Base-by-base conservation (phyloP, 495 filamentous ascomycete genomes). In the Penicillium pancosmium region DNA sequence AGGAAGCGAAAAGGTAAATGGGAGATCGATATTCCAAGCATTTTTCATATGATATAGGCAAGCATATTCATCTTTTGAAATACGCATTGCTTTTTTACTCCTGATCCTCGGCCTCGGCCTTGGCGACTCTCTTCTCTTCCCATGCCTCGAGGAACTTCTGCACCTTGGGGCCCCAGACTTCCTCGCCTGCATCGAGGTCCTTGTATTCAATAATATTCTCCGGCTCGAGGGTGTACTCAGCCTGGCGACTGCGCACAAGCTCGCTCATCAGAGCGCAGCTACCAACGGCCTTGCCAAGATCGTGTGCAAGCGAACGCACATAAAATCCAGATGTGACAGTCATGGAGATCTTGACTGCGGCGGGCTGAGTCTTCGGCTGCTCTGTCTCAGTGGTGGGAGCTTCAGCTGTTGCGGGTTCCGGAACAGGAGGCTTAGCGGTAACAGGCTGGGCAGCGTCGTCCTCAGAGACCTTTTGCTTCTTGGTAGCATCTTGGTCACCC, bases 271-370 rank as follows among this genome's bases (percentile, higher is more conserved):
- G 77, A 25, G 82, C 94, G 34, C 88, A 85, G 35, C 90, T 95
- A 23, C 87, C 86, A 11, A 96, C 75, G 44, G 92, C 90, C 63
- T 86, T 82, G 16, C 94, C 94, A 31, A 99, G 80, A 65, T 99
- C 95, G 65, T 98, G 92, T 54, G 91, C 90, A 44, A 99, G 81
- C 35, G 88, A 93, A 54, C 94, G 90, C 41, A 99, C 94, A 74
- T 99, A 99, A 80, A 98, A 99, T 43, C 94, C 94, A 4, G 92
- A 96, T 5, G 92, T 88, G 41, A 97, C 94, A 1, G 89, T 96
- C 90, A 99, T 91, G 55, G 86, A 84, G 50, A 99, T 83, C 68
- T 83, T 89, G 41, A 85, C 87, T 8, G 92, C 93, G 2, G 91
- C 84, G 8, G 88, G 86, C 8, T 54, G 76, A 19, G 68, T 61